phyloP scores from a whole-genome alignment of 1,284 basidiomycete genomes.

The Cryptococcus amylolentus region DNA sequence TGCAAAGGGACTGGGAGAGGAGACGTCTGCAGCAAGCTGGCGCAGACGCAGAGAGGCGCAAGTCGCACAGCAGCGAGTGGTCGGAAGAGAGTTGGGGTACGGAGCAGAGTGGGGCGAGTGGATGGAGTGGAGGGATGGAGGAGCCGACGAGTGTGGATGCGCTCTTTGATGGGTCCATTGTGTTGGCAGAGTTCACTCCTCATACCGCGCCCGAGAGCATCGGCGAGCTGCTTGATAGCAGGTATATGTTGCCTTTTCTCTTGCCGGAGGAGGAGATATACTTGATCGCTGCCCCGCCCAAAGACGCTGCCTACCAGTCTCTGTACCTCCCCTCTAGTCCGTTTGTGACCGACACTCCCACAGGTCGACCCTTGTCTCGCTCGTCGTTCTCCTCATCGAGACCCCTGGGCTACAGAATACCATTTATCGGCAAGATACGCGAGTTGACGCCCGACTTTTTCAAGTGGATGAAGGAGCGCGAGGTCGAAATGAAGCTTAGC shows the following conservation, averaged over 20 bases:
- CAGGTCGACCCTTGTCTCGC: slow-evolving; percentile 31
- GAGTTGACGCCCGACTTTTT: slow-evolving; percentile 45
- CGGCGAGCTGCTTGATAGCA: slow-evolving; percentile 82
- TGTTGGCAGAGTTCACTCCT: slow-evolving; percentile 69
- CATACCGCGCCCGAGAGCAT: slow-evolving; percentile 70
- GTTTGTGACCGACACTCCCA: slow-evolving; percentile 25
- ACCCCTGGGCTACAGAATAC: slow-evolving; percentile 37
- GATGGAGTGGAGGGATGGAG: slow-evolving; percentile 6
- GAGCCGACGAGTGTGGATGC: slow-evolving; percentile 59
- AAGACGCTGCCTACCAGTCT: slow-evolving; percentile 37
- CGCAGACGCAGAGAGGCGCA: slow-evolving; percentile 68
- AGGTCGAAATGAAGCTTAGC: slow-evolving; percentile 22
- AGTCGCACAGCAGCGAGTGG: slow-evolving; percentile 7
- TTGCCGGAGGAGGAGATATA: slow-evolving; percentile 74
- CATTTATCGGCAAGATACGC: slow-evolving; percentile 17
- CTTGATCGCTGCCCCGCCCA: slow-evolving; percentile 60
- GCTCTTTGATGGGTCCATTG: slow-evolving; percentile 66
- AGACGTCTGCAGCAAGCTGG: slow-evolving; percentile 69
- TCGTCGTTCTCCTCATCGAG: slow-evolving; percentile 35
- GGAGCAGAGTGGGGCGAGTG: background rate
- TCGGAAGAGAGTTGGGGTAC: slow-evolving; percentile 3
- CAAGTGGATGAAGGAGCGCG: slow-evolving; percentile 38
- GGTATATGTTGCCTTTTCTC: slow-evolving; percentile 84
- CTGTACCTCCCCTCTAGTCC: slow-evolving; percentile 23
- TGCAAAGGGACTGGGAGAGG: slow-evolving; percentile 19